Percentiles rank a stretch among this genome's conserved stretches.
Conservation (phyloP, 371 early-diverging fungal genomes). For the Mucor sp. region DNA sequence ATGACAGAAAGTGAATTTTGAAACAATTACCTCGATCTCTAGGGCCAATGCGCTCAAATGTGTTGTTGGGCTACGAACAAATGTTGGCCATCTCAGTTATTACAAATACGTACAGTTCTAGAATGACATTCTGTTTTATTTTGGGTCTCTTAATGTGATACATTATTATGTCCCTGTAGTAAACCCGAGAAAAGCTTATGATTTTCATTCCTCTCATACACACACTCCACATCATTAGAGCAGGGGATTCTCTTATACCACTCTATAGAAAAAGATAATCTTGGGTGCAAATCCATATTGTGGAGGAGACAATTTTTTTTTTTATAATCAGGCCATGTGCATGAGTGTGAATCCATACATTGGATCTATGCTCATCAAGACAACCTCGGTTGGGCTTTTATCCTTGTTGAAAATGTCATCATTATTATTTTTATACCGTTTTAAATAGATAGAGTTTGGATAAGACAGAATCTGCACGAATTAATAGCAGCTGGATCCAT, state of each 20-base stretch:
- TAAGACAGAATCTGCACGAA: background rate
- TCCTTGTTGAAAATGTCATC: background rate
- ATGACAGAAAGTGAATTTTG: background rate
- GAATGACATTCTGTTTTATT: background rate
- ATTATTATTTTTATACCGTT: background rate
- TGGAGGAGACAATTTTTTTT: background rate
- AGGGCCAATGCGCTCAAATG: background rate
- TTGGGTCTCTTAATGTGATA: background rate
- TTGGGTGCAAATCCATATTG: background rate
- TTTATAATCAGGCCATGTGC: background rate
- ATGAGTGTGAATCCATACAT: background rate
- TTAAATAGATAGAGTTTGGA: background rate
- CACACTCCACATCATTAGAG: background rate
- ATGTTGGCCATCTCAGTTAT: background rate
- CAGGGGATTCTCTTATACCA: background rate
- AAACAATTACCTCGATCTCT: background rate
- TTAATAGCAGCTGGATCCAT: no score
- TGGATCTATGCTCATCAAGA: background rate
- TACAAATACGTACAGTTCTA: background rate
- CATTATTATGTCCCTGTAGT: background rate
- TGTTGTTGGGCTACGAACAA: background rate
- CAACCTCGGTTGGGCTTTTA: constrained; percentile 1
- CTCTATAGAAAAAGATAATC: background rate
- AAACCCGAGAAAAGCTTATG: background rate
- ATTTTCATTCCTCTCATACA: background rate